Evolutionary conservation across 371 early-diverging fungal genomes (phyloP), one percentile per base, ranked within the genome.

Genomic region (Mucor ambiguus): DNA sequence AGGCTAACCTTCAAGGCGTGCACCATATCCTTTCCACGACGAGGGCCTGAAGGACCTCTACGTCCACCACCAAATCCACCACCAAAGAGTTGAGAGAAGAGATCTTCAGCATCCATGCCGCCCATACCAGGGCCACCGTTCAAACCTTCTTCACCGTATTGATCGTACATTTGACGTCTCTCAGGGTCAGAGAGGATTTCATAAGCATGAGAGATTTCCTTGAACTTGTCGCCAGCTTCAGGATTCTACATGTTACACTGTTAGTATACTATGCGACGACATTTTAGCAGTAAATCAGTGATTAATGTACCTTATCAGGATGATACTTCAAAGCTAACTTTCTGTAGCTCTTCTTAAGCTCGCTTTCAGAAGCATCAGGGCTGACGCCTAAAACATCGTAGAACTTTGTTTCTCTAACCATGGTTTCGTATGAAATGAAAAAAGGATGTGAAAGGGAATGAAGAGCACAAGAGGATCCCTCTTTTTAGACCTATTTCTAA

Each of bases 241-340:
- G 92, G 90, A 71, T 92, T 93, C 79, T 95, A 55, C n/a, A 33
- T 11, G 43, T 29, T 20, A 32, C n/a, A 20, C 37, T 12, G 38
- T 41, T 33, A 33, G 20, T 28, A 20, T 38, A 37, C 14, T n/a
- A 29, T 54, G 24, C 35, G 22, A 8, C 7, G 18, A 37, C 59
- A 30, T 73, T 43, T 43, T 44, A n/a, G 30, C 9, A 38, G 41
- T 58, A 16, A 3, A 18, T 11, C 24, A 32, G 29, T 28, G 26
- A 11, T n/a, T n/a, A n/a, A n/a, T 24, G 32, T 81, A 87, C 90
- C 87, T 95, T 95, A 81, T 96, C 98, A 56, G 95, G 99, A 72
- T 99, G 99, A 81, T 93, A 95, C 67, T 91, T 91, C 64, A 95
- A 86, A 28, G 98, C 98, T 43, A 97, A 75, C 74, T 92, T 95